phyloP scores from a whole-genome alignment of 2,329 filamentous ascomycete species.

The Fusarium veterinarium region DNA sequence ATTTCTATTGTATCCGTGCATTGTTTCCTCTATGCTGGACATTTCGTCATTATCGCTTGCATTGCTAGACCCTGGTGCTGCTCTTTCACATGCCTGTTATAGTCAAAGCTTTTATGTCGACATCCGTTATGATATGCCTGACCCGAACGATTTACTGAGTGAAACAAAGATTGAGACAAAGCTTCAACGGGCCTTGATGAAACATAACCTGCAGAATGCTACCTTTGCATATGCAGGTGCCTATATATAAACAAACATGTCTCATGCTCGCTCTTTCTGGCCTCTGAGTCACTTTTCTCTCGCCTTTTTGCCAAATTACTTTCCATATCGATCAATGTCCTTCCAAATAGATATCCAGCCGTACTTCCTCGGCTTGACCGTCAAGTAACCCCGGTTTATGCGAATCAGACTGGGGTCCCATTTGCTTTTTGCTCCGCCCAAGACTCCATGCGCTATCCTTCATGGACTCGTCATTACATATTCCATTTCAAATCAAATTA shows the following conservation, averaged over 20 bases:
- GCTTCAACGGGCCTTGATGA: conserved; percentile 13
- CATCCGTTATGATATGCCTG: background rate
- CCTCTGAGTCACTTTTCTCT: conserved; percentile 30
- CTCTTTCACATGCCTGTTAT: conserved; percentile 24
- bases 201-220: conserved; percentile 25
- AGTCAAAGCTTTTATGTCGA: conserved; percentile 2
- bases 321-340: conserved; percentile 3
- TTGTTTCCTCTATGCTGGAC: conserved; percentile 22
- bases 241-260: conserved; percentile 26
- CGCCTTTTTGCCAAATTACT: conserved; percentile 26
- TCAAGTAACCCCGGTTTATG: conserved; percentile 31
- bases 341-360: conserved; percentile 8
- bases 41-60: conserved; percentile 36
- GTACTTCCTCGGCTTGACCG: conserved; percentile 22
- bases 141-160: background rate
- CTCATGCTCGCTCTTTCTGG: conserved; percentile 23
- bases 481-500: conserved; percentile 27
- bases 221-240: conserved; percentile 24
- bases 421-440: conserved; percentile 36
- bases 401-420: conserved; percentile 26
- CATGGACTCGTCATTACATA: conserved; percentile 40
- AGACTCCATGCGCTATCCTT: conserved; percentile 42
- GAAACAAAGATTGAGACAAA: conserved; percentile 3
- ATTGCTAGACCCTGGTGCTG: conserved; percentile 13
- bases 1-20: conserved; percentile 13